Conservation (phyloP, 768 basidiomycete genomes). For the Podaxis sp. region DNA sequence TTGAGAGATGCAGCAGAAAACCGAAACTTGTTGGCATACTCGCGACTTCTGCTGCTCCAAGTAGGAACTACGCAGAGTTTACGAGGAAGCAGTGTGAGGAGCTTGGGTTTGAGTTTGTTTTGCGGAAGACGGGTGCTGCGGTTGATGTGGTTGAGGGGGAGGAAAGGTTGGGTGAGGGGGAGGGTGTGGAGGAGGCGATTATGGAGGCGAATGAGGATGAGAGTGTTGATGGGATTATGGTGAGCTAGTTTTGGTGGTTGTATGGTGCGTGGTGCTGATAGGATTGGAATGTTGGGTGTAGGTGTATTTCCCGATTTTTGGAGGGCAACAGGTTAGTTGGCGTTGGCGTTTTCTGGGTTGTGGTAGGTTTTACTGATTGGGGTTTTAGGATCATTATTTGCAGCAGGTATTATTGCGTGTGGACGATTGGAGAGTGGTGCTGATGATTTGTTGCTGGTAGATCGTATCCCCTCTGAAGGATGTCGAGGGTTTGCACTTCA, state of each 20-base stretch:
- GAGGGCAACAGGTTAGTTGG: constrained; percentile 72
- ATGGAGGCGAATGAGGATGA: constrained; percentile 91
- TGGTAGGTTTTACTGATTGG: background rate
- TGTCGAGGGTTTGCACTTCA: constrained; percentile 95
- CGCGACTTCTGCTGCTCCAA: constrained; percentile 78
- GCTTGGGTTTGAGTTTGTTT: constrained; percentile 83
- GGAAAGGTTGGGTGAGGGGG: constrained; percentile 76
- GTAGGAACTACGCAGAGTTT: constrained; percentile 84
- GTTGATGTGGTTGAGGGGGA: constrained; percentile 67
- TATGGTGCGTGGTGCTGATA: background rate
- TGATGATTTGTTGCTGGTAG: constrained; percentile 31
- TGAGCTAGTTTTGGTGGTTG: constrained; percentile 31
- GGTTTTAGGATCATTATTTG: constrained; percentile 84
- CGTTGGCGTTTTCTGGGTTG: background rate
- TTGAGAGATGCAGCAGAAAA: constrained; percentile 28
- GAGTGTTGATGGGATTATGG: constrained; percentile 92
- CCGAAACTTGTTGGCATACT: constrained; percentile 92
- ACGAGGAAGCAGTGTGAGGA: constrained; percentile 88
- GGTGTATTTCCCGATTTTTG: constrained; percentile 98
- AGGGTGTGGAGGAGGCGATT: constrained; percentile 94
- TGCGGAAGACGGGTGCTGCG: constrained; percentile 70
- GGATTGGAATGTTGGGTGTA: constrained; percentile 26
- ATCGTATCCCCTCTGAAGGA: constrained; percentile 96
- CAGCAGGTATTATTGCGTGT: constrained; percentile 64
- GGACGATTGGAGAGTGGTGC: background rate